phyloP scores from a whole-genome alignment of 129 eudicot genomes.

The Smallanthus sonchifolius region DNA sequence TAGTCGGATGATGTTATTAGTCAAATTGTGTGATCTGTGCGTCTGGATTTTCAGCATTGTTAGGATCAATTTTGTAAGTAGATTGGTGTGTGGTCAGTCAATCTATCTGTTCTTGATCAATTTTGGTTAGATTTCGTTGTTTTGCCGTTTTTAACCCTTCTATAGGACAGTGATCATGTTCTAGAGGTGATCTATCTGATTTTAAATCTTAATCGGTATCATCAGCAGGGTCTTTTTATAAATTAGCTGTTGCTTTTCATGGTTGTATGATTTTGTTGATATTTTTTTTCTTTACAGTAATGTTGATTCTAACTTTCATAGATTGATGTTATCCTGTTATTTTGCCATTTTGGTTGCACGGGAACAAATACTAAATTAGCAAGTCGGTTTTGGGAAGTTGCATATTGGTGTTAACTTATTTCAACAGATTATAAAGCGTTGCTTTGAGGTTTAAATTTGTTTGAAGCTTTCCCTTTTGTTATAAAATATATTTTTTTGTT shows the following conservation, averaged over 20 bases:
- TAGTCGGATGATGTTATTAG: slow-evolving; percentile 9
- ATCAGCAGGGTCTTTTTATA: neutral
- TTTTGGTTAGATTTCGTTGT: neutral
- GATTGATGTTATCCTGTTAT: neutral
- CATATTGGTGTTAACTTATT: slow-evolving; percentile 3
- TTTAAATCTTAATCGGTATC: slow-evolving; percentile 10
- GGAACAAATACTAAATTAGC: neutral
- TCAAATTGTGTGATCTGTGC: neutral
- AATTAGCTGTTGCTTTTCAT: slow-evolving; percentile 9
- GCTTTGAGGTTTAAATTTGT: neutral
- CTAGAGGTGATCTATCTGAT: neutral
- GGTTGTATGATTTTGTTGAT: slow-evolving; percentile 8
- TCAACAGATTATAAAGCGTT: neutral
- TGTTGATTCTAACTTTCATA: neutral
- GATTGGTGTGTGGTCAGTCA: neutral
- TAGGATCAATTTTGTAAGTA: neutral
- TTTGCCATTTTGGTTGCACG: neutral
- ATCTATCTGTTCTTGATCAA: neutral
- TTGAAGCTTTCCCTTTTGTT: neutral
- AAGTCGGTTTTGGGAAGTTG: neutral
- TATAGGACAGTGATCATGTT: slow-evolving; percentile 8
- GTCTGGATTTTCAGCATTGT: neutral
- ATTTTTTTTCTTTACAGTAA: neutral
- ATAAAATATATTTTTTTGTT: neutral
- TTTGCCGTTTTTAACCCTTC: neutral